Base-by-base conservation (phyloP, 257 asterid species). In the Penstemon davidsonii region DNA sequence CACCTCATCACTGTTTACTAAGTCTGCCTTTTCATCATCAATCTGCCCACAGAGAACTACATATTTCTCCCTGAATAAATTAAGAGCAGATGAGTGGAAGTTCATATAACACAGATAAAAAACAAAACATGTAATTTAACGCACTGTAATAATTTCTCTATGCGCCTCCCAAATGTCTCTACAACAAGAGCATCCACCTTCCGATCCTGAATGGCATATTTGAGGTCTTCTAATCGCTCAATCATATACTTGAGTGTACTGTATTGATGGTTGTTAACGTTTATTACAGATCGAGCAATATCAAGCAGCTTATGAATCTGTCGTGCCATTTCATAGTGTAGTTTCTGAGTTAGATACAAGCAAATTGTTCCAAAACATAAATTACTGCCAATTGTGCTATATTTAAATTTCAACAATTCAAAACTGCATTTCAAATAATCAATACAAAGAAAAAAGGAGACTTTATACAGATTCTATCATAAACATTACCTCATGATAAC, bases 51-150 rank as follows among this genome's bases (percentile, higher is more conserved):
- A 91, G 6, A 94, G 84, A 55, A 82, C 70, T 67, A 94, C 93
- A 81, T 88, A 94, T 74, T 94, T 94, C 83, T 94, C 99, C 88
- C 99, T 94, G 93, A 70, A 63, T 55, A 79, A 65, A 73, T 77
- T 64, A 50, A 59, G 55, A 76, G 67, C 72, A 25, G 68, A 60
- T 47, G 58, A 52, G 55, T 63, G 46, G 60, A 73, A 74, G 33
- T 73, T 77, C 73, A 69, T 72, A 41, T 10, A 13, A 25, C 12
- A 64, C 10, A 45, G n/a, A 38, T 4, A 15, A 52, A 11, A 15
- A 15, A 55, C 3, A 3, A 6, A 44, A 1, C 49, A 44, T 6
- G 10, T 44, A 43, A 72, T 68, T 61, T 12, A 62, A 78, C 88
- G 80, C 65, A 83, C 85, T 80, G 88, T 73, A 83, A 73, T 71